Percentiles rank a stretch among this genome's conserved stretches.
phyloP scores from a whole-genome alignment of 495 filamentous ascomycete genomes.

The Tuber brumale region DNA sequence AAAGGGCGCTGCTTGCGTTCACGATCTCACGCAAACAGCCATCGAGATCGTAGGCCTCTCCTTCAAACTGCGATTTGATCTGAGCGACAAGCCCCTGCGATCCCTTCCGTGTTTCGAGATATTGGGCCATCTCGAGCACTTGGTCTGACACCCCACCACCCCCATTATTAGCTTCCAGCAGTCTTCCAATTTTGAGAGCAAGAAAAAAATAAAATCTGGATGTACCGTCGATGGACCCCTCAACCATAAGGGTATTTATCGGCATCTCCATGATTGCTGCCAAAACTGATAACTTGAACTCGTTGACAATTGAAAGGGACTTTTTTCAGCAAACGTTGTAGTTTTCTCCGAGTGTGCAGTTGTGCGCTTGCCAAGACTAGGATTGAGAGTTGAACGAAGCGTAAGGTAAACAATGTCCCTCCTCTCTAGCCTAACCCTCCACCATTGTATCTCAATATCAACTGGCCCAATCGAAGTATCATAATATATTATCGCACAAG shows the following conservation, averaged over 20 bases:
- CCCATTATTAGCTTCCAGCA: slow-evolving; percentile 18
- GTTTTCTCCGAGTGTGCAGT: not conserved
- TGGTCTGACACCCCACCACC: slow-evolving; percentile 31
- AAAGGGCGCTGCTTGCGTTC: slow-evolving; percentile 61
- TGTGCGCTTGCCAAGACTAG: not conserved
- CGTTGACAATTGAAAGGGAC: not conserved
- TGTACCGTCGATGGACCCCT: slow-evolving; percentile 41
- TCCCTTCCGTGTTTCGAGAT: slow-evolving; percentile 37
- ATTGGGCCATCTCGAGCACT: slow-evolving; percentile 42
- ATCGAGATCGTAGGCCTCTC: slow-evolving; percentile 48
- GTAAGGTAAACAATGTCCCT: not conserved
- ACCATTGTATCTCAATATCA: not conserved
- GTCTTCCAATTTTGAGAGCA: not conserved
- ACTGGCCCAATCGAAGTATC: not conserved
- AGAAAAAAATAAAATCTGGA: slow-evolving; percentile 4
- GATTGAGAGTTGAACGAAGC: not conserved
- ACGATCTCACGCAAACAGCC: slow-evolving; percentile 70
- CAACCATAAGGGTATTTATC: slow-evolving; percentile 41
- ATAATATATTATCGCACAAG: not conserved
- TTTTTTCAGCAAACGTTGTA: not conserved
- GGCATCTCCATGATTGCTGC: slow-evolving; percentile 38
- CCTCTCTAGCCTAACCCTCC: not conserved
- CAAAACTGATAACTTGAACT: not conserved
- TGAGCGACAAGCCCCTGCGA: slow-evolving; percentile 16
- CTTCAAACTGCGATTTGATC: slow-evolving; percentile 43